Evolutionary conservation across 805 yeast genomes (phyloP), one percentile per base, ranked within the genome.

Genomic region (Wickerhamiella nectarea): DNA sequence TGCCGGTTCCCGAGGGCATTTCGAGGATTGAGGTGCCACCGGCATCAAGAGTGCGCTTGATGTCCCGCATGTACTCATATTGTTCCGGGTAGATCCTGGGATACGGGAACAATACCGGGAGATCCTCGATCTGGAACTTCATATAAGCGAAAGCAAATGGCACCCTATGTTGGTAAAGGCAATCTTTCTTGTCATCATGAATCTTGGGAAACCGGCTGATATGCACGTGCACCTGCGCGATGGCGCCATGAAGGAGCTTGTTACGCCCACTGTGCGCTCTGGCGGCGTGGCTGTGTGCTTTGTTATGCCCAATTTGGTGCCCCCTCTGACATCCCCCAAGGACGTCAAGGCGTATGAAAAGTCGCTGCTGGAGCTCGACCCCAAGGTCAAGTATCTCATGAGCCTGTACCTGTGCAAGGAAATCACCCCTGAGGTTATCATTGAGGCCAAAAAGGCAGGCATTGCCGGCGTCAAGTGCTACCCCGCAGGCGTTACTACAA

Each of bases 1-100:
- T 91, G 35, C 99, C 99, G 3, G 99, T 91, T 3, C 99, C 99
- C 5, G 99, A 91, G 52, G 99, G 99, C 99, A 91, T 91, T 65
- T 91, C 99, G 56, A 91, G 63, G 44, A 91, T 86, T 63, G 95
- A 82, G 58, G 87, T 87, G 10, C 98, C 98, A 1, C 96, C 97
- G 1, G 81, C 94, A 67, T 91, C 99, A 42, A 91, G 63, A 0
- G 96, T 82, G 57, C 79, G 76, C 65, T 91, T 91, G 51, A 91
- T 80, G 61, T 89, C 97, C 49, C 91, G 76, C 98, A 91, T 91
- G 63, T 91, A 91, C 26, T 87, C 91, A 69, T 91, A 91, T 61
- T 91, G 99, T 64, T 91, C 99, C 2, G 98, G 99, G 59, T 91
- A 91, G 44, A 91, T 89, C 56, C 84, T 73, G 2, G 97, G 97